Evolutionary conservation across 768 basidiomycete species (phyloP).

Genomic region (Hortiboletus campestris): DNA sequence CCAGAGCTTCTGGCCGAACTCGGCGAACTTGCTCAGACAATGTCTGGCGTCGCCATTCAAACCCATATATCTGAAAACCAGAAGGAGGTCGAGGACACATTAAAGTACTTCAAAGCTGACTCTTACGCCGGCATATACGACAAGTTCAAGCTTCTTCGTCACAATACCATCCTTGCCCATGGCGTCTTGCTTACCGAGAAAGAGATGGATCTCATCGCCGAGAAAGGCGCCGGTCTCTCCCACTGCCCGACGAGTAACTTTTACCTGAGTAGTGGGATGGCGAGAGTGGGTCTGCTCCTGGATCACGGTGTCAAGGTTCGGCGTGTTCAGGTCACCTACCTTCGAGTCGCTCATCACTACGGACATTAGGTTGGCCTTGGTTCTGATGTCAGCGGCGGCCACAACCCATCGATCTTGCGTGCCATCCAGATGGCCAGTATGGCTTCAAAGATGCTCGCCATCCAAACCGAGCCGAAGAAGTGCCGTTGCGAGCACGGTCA

Average conservation of each 20-base stretch:
- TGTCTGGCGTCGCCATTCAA: conserved; percentile 73
- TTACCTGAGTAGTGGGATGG: conserved; percentile 82
- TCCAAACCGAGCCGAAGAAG: conserved; percentile 36
- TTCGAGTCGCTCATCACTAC: conserved; percentile 1
- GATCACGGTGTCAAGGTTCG: conserved; percentile 84
- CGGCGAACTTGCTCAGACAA: conserved; percentile 54
- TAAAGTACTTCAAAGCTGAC: conserved; percentile 60
- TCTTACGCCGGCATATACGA: conserved; percentile 87
- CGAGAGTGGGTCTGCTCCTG: conserved; percentile 73
- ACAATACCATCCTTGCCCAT: conserved; percentile 86
- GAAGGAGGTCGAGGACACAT: conserved; percentile 65
- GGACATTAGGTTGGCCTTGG: conserved; percentile 80
- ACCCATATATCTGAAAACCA: conserved; percentile 91
- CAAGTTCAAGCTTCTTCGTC: conserved; percentile 65
- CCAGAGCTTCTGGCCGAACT: conserved; percentile 61
- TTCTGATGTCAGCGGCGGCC: conserved; percentile 90
- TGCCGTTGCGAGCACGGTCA: neutral
- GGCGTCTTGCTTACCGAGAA: conserved; percentile 73
- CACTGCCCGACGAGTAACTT: conserved; percentile 97
- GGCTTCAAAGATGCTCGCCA: conserved; percentile 72
- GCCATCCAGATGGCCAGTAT: conserved; percentile 74
- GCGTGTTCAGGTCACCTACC: neutral
- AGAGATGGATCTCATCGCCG: conserved; percentile 71
- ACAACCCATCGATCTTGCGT: conserved; percentile 74
- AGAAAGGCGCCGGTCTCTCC: conserved; percentile 69